Evolutionary conservation across 179 eudicot species (phyloP), one percentile per base, ranked within the genome.

Genomic region (Spinacia oleracea): DNA sequence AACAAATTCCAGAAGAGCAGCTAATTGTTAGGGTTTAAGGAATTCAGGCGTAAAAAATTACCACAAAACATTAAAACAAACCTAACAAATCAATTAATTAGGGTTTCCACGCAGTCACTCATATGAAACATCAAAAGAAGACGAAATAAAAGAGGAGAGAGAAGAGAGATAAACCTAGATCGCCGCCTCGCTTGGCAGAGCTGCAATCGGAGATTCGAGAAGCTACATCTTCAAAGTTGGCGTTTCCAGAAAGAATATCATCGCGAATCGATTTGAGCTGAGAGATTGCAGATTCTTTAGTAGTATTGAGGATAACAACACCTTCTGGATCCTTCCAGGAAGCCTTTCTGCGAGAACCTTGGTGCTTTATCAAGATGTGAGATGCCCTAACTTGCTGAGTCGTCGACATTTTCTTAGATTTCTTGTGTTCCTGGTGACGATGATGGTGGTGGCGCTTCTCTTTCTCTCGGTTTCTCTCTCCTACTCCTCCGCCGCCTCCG

Each of bases 251-350:
- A 31, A 91, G 82, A 79, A 93, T 85, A 62, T 90, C 93, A 6
- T 87, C 91, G 53, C 96, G 93, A 45, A 91, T 66, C 1, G 90
- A 20, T 56, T 86, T 85, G 67, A 93, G 91, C 89, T 88, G 92
- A 40, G 89, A 75, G 53, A 89, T 88, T 62, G 97, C 97, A 43
- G 86, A 63, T 14, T 91, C 96, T 45, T 86, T 85, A 75, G 92
- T 88, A 77, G 97, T 93, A 84, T 55, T 81, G 25, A 55, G 56
- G 64, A 93, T 93, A 32, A 88, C 84, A 5, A 67, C 84, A 58
- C 97, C 97, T 80, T 93, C 96, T n/a, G 96, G 94, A 86, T 93
- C 97, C 87, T 93, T 93, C 97, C 97, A 93, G 0, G 97, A 93
- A 38, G 93, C 89, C 81, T 88, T 90, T 11, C 97, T 81, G 9